Base-by-base conservation (phyloP, 2,329 filamentous ascomycete genomes). In the Cladosporium sp. region DNA sequence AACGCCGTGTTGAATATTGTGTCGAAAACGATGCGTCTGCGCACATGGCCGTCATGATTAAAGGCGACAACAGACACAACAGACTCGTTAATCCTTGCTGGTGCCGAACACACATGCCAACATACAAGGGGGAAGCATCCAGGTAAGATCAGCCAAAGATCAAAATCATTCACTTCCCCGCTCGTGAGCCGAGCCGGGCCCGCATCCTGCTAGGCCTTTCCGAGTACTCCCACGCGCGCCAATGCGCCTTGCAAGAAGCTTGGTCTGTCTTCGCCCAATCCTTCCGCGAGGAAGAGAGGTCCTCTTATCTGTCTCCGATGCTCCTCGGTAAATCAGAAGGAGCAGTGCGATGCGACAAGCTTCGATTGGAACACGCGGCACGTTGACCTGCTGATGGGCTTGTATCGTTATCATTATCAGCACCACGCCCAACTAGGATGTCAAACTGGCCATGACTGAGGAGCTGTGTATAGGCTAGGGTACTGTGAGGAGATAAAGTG, bases 311-410 rank as follows among this genome's bases (percentile, higher is more conserved):
- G n/a, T 8, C 43, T 26, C 28, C 32, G 11, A 39, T 61, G 58
- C 34, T 61, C 16, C 43, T 21, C 21, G 46, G 58, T 61, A 28
- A n/a, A n/a, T 30, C 58, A 10, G n/a, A 61, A 39, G 46, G 10
- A 61, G 58, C 58, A 61, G 26, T 46, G 21, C 43, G 51, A 51
- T 61, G 58, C 58, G 58, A 14, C 43, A 61, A 36, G 58, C 56
- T 58, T 58, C 34, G 16, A 58, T 58, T 16, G 34, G 21, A 39
- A 25, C 56, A 39, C 30, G 14, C 56, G 36, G 36, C 34, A 46
- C 16, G 56, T 25, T 28, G 56, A 28, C 56, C 23, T 58, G 56
- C 56, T 58, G 56, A 58, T 58, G n/a, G 56, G 21, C 32, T 34
- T 46, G 7, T 58, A n/a, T 28, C 54, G 13, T 16, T 58, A n/a